Conservation (phyloP, 2,329 filamentous ascomycete species). For the Pyricularia sp. region DNA sequence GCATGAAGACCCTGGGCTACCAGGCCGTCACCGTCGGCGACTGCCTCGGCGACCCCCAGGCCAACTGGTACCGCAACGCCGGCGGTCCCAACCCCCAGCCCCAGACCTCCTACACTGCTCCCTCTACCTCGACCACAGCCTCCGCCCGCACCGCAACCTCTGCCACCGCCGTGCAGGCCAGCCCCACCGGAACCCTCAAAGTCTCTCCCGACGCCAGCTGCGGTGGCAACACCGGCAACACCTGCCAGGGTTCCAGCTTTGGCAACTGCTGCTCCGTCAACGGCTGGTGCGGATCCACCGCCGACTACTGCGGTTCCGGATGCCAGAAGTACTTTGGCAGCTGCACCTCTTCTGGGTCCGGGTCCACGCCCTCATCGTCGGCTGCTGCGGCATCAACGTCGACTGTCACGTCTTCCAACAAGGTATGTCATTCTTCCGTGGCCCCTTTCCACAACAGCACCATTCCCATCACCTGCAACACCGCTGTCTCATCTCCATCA, state of each 20-base stretch:
- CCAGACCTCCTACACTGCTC: not conserved
- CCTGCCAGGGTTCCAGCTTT: not conserved
- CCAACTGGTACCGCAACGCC: constrained; percentile 31
- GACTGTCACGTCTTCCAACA: not conserved
- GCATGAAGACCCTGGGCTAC: constrained; percentile 23
- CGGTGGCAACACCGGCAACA: constrained; percentile 3
- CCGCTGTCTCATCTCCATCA: not conserved
- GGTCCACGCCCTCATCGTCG: constrained; percentile 27
- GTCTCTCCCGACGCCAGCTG: not conserved
- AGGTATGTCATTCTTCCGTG: constrained; percentile 9
- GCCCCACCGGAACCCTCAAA: not conserved
- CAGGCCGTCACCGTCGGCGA: constrained; percentile 31
- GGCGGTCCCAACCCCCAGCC: constrained; percentile 9
- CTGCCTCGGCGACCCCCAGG: constrained; percentile 28
- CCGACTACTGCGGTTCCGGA: not conserved
- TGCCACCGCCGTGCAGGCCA: too few species aligned
- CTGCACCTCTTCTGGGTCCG: not conserved
- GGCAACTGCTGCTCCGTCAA: constrained; percentile 4
- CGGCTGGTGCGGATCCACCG: constrained; percentile 1
- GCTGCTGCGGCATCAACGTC: constrained; percentile 29
- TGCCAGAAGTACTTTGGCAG: not conserved
- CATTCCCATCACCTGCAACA: too few species aligned
- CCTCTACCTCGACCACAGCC: not conserved
- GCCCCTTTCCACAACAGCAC: not conserved
- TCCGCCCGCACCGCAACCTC: not conserved